These are phyloP conservation scores for Dioszegia hungarica DNA, from an alignment of 768 basidiomycete species.

Conservation along the genomic window DNA sequence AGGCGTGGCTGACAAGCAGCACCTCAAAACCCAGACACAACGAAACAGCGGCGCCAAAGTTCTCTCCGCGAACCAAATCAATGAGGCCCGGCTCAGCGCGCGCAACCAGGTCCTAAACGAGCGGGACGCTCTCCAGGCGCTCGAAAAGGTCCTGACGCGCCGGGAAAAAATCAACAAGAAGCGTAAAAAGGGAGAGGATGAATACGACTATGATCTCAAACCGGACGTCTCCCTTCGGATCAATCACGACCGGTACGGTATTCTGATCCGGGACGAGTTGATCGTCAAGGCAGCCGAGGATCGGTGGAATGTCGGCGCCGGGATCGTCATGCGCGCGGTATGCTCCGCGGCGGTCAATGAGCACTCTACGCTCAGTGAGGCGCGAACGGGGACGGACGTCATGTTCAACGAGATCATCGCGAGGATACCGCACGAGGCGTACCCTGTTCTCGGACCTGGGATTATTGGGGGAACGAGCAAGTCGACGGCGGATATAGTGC, in stretches of 20 bases:
- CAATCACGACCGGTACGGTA: conserved; percentile 81
- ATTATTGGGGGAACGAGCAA: conserved; percentile 16
- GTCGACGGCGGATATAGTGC: conserved; percentile 19
- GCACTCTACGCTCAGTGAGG: conserved; percentile 26
- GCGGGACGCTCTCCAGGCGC: neutral
- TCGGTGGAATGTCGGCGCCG: conserved; percentile 72
- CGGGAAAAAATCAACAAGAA: conserved; percentile 15
- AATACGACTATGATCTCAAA: conserved; percentile 51
- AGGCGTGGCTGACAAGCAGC: neutral
- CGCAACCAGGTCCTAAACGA: conserved; percentile 6
- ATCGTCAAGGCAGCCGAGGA: conserved; percentile 70
- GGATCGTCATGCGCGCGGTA: conserved; percentile 64
- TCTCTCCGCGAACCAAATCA: neutral
- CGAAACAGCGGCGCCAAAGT: conserved; percentile 1
- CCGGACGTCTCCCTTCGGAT: conserved; percentile 73
- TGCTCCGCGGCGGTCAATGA: conserved; percentile 58
- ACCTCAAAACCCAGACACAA: neutral
- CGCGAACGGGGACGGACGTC: conserved; percentile 16
- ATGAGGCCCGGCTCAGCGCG: neutral
- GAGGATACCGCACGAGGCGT: conserved; percentile 17
- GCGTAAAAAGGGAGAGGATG: conserved; percentile 46
- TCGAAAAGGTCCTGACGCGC: neutral
- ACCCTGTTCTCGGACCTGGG: conserved; percentile 18
- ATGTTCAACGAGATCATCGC: conserved; percentile 27
- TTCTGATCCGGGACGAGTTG: conserved; percentile 80